Percentiles rank a stretch among this genome's conserved stretches.
Evolutionary conservation across 129 eudicot genomes (phyloP).

Genomic region (Flaveria brownii): DNA sequence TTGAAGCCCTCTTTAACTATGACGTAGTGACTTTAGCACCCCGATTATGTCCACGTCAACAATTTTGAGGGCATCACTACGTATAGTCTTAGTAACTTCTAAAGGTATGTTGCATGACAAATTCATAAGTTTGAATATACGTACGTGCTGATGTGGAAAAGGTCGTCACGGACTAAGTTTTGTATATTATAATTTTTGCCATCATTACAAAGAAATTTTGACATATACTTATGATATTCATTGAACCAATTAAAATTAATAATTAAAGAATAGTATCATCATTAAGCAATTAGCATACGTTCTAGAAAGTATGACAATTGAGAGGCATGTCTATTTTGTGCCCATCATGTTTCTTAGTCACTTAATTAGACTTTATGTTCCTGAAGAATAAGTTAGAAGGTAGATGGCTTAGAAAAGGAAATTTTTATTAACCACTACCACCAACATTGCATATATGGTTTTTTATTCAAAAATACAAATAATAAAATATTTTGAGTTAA

Average conservation of each 20-base stretch:
- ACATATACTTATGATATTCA: background rate
- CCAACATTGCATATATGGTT: conserved; percentile 5
- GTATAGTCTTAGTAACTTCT: too few species aligned
- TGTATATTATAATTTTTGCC: background rate
- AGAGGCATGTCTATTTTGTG: conserved; percentile 5
- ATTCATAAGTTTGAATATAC: too few species aligned
- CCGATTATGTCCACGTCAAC: too few species aligned
- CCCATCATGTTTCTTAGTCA: conserved; percentile 7
- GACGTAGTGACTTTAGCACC: too few species aligned
- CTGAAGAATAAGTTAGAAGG: conserved; percentile 1
- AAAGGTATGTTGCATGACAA: too few species aligned
- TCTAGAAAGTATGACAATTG: conserved; percentile 23
- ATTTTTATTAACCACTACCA: conserved; percentile 14
- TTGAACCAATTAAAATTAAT: background rate
- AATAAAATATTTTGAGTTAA: too few species aligned
- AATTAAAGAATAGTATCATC: background rate
- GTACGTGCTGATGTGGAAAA: too few species aligned
- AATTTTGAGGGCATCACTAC: too few species aligned
- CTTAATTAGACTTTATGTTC: conserved; percentile 10
- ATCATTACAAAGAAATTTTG: background rate
- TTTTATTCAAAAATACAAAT: background rate
- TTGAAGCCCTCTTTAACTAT: too few species aligned
- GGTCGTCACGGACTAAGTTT: too few species aligned
- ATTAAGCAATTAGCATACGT: conserved; percentile 12
- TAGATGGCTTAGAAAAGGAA: background rate